phyloP scores from a whole-genome alignment of 305 asterid species.

The Fraxinus greggii region DNA sequence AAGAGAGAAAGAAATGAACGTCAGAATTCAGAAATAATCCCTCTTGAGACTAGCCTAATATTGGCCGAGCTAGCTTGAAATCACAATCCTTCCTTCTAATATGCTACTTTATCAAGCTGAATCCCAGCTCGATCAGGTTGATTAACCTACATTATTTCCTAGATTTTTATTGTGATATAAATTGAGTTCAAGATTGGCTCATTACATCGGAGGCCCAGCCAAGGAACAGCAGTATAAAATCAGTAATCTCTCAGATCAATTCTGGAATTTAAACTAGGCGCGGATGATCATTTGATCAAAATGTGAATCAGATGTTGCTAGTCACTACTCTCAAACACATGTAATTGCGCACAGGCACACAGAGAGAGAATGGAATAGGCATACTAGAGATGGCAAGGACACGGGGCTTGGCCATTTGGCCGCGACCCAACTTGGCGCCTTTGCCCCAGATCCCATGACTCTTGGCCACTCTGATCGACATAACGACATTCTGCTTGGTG shows the following conservation, averaged over 20 bases:
- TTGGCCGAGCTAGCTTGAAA: neutral
- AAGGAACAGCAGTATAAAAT: neutral
- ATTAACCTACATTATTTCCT: neutral
- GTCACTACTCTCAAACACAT: neutral
- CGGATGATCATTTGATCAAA: slow-evolving; percentile 1
- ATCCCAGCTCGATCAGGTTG: neutral
- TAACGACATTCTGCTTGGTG: slow-evolving; percentile 58
- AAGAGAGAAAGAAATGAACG: neutral
- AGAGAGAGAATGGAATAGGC: slow-evolving; percentile 3
- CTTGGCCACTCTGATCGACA: slow-evolving; percentile 96
- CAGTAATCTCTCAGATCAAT: neutral
- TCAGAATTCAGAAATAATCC: neutral
- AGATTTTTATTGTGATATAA: neutral
- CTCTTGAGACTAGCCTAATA: neutral
- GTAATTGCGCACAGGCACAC: neutral
- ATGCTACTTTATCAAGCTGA: neutral
- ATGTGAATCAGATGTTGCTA: slow-evolving; percentile 5
- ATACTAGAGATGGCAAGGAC: slow-evolving; percentile 92
- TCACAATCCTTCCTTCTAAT: neutral
- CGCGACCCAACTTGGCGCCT: slow-evolving; percentile 77
- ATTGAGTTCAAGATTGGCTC: slow-evolving; percentile 1
- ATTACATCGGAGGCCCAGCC: neutral
- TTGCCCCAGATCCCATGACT: slow-evolving; percentile 96
- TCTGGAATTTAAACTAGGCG: neutral
- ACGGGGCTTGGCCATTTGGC: slow-evolving; percentile 97